A percentile compares a stretch with the other conserved stretches of the same genome.
These are phyloP conservation scores for Gonapodya prolifera DNA, from an alignment of 192 early-diverging fungal genomes.

Conservation along the genomic window DNA sequence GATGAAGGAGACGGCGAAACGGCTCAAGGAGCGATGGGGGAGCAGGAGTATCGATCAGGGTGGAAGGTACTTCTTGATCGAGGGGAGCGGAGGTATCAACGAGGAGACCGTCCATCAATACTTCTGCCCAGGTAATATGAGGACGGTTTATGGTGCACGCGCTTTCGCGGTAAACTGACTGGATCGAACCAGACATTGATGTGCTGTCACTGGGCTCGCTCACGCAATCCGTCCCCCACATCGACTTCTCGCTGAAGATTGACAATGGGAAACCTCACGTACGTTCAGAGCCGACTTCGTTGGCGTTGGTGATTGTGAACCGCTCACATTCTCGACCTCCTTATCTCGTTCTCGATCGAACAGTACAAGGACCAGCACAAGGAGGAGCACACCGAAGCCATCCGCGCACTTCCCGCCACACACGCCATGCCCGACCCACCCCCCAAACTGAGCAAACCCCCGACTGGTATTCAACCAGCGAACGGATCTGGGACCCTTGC, in stretches of 20 bases:
- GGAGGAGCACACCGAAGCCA: neutral
- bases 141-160: neutral
- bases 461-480: neutral
- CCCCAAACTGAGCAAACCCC: neutral
- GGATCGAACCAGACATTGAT: constrained; percentile 47
- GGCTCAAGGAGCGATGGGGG: constrained; percentile 67
- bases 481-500: neutral
- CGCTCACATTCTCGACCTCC: neutral
- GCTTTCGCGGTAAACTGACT: neutral
- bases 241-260: constrained; percentile 97
- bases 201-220: constrained; percentile 85
- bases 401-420: neutral
- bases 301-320: neutral
- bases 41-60: constrained; percentile 20
- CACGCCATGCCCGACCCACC: neutral
- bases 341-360: neutral
- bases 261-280: constrained; percentile 8
- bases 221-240: constrained; percentile 87
- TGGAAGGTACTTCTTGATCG: constrained; percentile 55
- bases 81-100: constrained; percentile 92
- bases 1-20: constrained; percentile 50
- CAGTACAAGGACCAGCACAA: neutral
- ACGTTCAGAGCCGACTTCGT: neutral
- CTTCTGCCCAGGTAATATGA: constrained; percentile 58
- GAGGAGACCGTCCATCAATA: constrained; percentile 66